Evolutionary conservation across 225 moss, liverwort and hornwort genomes (phyloP), one percentile per base, ranked within the genome.

Genomic region (Pseudisothecium myosuroides): DNA sequence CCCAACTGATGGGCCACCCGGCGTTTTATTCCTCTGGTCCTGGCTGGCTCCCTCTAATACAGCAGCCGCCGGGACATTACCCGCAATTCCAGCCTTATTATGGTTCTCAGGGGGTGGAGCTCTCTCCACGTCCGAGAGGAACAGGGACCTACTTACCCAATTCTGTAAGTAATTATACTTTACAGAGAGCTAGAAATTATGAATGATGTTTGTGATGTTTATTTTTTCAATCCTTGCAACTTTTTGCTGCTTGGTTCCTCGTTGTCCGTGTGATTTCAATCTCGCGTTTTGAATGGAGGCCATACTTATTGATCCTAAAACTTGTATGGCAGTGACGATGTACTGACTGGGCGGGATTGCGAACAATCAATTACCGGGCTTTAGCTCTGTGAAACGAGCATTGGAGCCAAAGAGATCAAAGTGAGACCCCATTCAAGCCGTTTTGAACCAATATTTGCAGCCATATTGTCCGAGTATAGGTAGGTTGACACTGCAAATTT

Each of bases 131-230:
- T 63, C 92, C 94, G 22, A 93, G 89, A 81, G 96, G 96, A 83
- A 96, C 95, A 32, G 96, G 97, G 89, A 92, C 95, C 77, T 97
- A 94, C 90, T 75, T 95, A 54, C 96, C 96, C 21, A 91, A 78
- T 82, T 90, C 90, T 91, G 97, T 97, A 91, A 95, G 87, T 86
- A 17, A 36, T 49, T 10, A 1, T 59, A 50, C 83, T 86, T 18
- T 7, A 11, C 77, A 20, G 63, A 60, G 59, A 54, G 45, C 29
- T 37, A 47, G 29, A 17, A 43, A 55, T 31, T 55, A 11, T 56
- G 41, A 56, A 39, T 39, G 31, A 69, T 31, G 31, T 12, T 84
- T 49, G 65, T 36, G 80, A 14, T 58, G 32, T 62, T 69, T 9
- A 14, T 27, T 19, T 54, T 62, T 31, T 24, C 73, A 22, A 24